Evolutionary conservation across 1,284 basidiomycete species (phyloP), one percentile per base, ranked within the genome.

Genomic region (Bondarzewia mesenterica): DNA sequence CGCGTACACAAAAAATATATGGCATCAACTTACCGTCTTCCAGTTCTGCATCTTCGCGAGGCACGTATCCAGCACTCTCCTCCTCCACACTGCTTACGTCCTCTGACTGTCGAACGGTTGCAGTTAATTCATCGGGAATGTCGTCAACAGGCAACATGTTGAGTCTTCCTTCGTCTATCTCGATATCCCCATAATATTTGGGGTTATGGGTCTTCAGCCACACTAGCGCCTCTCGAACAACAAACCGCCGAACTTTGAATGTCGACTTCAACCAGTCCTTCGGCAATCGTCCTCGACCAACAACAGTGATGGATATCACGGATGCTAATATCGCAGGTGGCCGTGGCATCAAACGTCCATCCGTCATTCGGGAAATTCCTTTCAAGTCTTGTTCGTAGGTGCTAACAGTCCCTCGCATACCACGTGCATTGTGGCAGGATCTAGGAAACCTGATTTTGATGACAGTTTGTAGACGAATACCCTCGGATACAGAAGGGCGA

Each of bases 161-260:
- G 2, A 71, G 39, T 0, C 52, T 46, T 3, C 50, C 48, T 10
- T 56, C 46, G 12, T 51, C 53, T 6, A 72, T 63, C 2, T 53
- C 42, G 7, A 70, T 61, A 35, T 64, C 57, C 0, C 50, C 49
- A 41, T 59, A 58, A 45, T 70, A 72, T 3, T 61, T 51, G 0
- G 56, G 53, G 52, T 72, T 71, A 50, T 70, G 59, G 2, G 18
- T 35, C 42, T 67, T 66, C 37, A 72, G 41, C 66, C 67, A 69
- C 0, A 8, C 0, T 0, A 70, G 48, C 3, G 62, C 61, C 5
- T 48, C 45, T 1, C 7, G 23, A 2, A 65, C 58, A n/a, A 47
- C 26, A 0, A 47, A 21, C 5, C 60, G 51, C 4, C 59, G 47
- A 8, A 64, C 60, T 20, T 56, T 46, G 42, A 63, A 62, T 1